Evolutionary conservation across 2,329 filamentous ascomycete genomes (phyloP).

Genomic region (Didymella glomerata): DNA sequence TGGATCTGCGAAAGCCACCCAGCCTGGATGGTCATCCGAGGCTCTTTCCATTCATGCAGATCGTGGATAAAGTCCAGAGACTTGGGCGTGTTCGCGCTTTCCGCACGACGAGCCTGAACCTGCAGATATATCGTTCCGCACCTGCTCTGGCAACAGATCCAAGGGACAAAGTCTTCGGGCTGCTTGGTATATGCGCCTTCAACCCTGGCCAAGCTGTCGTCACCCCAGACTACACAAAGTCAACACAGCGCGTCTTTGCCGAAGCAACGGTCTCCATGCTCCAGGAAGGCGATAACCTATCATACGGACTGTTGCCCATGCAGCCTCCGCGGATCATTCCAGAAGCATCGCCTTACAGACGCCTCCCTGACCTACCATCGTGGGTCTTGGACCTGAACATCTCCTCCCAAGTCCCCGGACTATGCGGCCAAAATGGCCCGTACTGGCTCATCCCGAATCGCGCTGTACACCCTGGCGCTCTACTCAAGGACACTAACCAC

Average conservation of each 20-base stretch:
- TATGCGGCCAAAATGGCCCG: neutral
- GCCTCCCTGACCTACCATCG: neutral
- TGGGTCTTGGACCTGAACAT: conserved; percentile 13
- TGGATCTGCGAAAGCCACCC: neutral
- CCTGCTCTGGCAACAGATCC: conserved; percentile 20
- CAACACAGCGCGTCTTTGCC: conserved; percentile 10
- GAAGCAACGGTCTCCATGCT: conserved; percentile 17
- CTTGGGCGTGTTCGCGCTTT: conserved; percentile 1
- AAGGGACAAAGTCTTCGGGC: conserved; percentile 26
- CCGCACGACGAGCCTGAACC: neutral
- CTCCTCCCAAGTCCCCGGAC: neutral
- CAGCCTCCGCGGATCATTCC: neutral
- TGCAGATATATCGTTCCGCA: conserved; percentile 4
- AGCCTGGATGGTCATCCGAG: neutral
- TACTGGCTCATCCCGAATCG: conserved; percentile 2
- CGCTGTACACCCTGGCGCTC: neutral
- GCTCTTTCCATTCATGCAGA: neutral
- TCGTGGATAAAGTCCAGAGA: neutral
- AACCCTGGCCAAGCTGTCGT: neutral
- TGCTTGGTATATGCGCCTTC: conserved; percentile 23
- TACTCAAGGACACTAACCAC: neutral
- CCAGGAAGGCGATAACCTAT: neutral
- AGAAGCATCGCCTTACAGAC: neutral
- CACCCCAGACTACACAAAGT: conserved; percentile 22
- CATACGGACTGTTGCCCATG: conserved; percentile 1